Percentiles rank a stretch among this genome's conserved stretches.
phyloP scores from a whole-genome alignment of 805 yeast genomes.

The Henningerozyma blattae region DNA sequence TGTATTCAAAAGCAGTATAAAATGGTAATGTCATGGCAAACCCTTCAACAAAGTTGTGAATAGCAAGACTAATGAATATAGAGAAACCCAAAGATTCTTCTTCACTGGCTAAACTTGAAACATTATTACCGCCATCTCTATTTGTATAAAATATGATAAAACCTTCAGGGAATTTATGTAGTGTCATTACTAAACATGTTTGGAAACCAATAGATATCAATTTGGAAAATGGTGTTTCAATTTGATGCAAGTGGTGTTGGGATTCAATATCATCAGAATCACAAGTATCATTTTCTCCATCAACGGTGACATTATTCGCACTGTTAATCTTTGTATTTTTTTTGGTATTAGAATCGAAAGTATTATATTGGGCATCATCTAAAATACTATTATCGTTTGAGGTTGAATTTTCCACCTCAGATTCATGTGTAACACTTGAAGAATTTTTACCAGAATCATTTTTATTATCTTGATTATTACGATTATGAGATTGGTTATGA shows the following conservation, averaged over 20 bases:
- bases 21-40: slow-evolving; percentile 88
- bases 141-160: slow-evolving; percentile 67
- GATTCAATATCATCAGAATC: slow-evolving; percentile 8
- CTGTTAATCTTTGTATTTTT: too few relatives aligned
- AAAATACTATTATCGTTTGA: slow-evolving; percentile 1
- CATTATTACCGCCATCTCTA: slow-evolving; percentile 24
- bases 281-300: too few relatives aligned
- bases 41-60: slow-evolving; percentile 91
- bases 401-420: neutral
- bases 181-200: slow-evolving; percentile 73
- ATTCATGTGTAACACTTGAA: neutral
- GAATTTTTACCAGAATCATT: neutral
- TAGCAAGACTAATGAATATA: slow-evolving; percentile 71
- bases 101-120: slow-evolving; percentile 6
- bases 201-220: slow-evolving; percentile 83
- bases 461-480: too few relatives aligned
- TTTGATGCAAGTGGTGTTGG: slow-evolving; percentile 60
- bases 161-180: slow-evolving; percentile 94
- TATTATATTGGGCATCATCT: too few relatives aligned
- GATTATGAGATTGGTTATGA: neutral
- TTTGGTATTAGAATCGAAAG: too few relatives aligned
- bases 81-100: slow-evolving; percentile 48
- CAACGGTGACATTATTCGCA: too few relatives aligned
- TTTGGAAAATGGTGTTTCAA: slow-evolving; percentile 64
- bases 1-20: slow-evolving; percentile 58